phyloP scores from a whole-genome alignment of 2,329 filamentous ascomycete genomes.

The Torrubiellomyces zombiae region DNA sequence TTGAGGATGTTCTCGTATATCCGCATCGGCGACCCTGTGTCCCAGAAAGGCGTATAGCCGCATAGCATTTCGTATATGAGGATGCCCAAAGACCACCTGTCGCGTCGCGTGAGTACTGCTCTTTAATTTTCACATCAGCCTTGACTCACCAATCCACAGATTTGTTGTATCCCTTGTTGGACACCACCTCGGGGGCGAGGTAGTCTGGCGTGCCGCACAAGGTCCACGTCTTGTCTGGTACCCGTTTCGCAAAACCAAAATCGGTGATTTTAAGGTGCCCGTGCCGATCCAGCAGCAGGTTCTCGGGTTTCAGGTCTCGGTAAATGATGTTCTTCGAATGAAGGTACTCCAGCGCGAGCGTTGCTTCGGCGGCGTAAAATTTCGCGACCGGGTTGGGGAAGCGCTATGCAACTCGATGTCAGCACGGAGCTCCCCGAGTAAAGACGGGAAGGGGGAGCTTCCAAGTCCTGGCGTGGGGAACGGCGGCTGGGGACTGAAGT shows the following conservation, averaged over 20 bases:
- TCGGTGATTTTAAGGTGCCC: slow-evolving; percentile 95
- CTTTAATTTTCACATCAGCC: neutral
- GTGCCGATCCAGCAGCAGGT: slow-evolving; percentile 77
- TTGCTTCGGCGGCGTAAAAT: slow-evolving; percentile 97
- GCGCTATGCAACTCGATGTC: slow-evolving; percentile 50
- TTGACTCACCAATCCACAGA: slow-evolving; percentile 91
- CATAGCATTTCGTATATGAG: slow-evolving; percentile 99
- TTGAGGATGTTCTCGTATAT: slow-evolving; percentile 99
- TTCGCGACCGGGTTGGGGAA: slow-evolving; percentile 98
- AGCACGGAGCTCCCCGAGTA: too few species aligned
- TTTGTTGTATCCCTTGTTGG: slow-evolving; percentile 98
- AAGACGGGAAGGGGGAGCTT: too few species aligned
- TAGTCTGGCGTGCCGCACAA: slow-evolving; percentile 96
- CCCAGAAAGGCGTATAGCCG: slow-evolving; percentile 98
- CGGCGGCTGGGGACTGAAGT: too few species aligned
- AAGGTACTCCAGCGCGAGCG: slow-evolving; percentile 84
- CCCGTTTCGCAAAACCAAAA: slow-evolving; percentile 96
- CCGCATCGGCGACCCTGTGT: slow-evolving; percentile 92
- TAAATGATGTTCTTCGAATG: slow-evolving; percentile 96
- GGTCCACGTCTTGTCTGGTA: slow-evolving; percentile 98
- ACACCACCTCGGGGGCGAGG: slow-evolving; percentile 93
- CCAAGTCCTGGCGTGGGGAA: too few species aligned
- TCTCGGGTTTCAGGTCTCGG: slow-evolving; percentile 91
- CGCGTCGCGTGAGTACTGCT: neutral
- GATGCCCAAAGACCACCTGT: slow-evolving; percentile 94